Conservation (phyloP, 2,329 filamentous ascomycete genomes). For the Daldinia eschscholtzii region DNA sequence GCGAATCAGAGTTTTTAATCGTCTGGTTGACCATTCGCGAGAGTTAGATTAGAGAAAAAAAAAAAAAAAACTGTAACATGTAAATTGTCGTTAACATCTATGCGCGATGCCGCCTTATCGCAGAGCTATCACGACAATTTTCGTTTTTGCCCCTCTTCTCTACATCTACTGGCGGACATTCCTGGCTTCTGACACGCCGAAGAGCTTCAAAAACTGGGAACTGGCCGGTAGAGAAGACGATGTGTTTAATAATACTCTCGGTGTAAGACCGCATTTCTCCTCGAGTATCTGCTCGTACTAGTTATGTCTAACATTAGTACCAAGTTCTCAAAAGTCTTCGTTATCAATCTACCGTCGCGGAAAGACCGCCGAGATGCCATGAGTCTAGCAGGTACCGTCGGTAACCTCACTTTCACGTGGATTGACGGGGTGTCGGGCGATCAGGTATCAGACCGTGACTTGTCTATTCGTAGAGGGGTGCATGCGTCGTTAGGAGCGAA, state of each 20-base stretch:
- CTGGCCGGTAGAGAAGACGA: constrained; percentile 15
- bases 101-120: constrained; percentile 33
- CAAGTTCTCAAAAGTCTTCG: constrained; percentile 66
- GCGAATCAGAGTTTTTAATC: background rate
- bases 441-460: constrained; percentile 53
- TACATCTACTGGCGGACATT: constrained; percentile 40
- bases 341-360: constrained; percentile 64
- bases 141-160: constrained; percentile 34
- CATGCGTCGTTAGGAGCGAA: constrained; percentile 48
- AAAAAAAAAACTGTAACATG: too few relatives aligned
- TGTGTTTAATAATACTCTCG: constrained; percentile 43
- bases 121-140: constrained; percentile 27
- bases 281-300: background rate
- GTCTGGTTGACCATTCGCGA: background rate
- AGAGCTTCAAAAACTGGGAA: background rate
- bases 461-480: constrained; percentile 48
- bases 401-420: constrained; percentile 60
- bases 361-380: constrained; percentile 66
- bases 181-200: background rate
- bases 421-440: constrained; percentile 60
- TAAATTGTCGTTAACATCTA: background rate
- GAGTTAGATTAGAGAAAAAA: background rate
- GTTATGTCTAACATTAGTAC: background rate
- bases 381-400: constrained; percentile 61
- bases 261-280: constrained; percentile 31